These are phyloP conservation scores for Irpex sp. DNA, from an alignment of 1,284 basidiomycete genomes.

Conservation along the genomic window DNA sequence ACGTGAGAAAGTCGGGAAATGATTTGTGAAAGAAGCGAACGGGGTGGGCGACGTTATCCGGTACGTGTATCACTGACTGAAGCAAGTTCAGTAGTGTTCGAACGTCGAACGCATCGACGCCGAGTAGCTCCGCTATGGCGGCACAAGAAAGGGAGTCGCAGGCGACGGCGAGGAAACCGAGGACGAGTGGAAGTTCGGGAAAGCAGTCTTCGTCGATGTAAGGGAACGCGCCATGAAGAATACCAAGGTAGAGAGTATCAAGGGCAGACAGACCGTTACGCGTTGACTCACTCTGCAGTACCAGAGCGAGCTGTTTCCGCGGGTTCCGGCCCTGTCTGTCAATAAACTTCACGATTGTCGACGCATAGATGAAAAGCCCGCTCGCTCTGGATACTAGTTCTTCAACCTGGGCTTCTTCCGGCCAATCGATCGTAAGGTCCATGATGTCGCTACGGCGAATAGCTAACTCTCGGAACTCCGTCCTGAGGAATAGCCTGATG, in stretches of 20 bases:
- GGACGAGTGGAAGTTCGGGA: background rate
- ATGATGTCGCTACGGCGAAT: background rate
- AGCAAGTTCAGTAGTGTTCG: background rate
- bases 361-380: conserved; percentile 3
- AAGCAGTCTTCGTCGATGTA: background rate
- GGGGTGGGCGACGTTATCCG: background rate
- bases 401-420: background rate
- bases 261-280: background rate
- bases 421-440: background rate
- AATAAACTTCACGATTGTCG: conserved; percentile 3
- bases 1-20: conserved; percentile 5
- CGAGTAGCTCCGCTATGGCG: background rate
- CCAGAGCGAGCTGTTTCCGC: background rate
- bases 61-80: conserved; percentile 1
- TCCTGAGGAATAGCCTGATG: background rate
- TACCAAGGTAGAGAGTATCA: background rate
- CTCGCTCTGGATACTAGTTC: background rate
- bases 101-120: background rate
- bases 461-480: background rate
- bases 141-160: background rate
- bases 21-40: conserved; percentile 4
- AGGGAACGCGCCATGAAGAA: background rate
- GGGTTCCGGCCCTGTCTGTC: background rate
- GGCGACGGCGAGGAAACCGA: background rate
- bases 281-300: background rate